Base-by-base conservation (phyloP, 139 green algal species). In the Micractinium sp. region DNA sequence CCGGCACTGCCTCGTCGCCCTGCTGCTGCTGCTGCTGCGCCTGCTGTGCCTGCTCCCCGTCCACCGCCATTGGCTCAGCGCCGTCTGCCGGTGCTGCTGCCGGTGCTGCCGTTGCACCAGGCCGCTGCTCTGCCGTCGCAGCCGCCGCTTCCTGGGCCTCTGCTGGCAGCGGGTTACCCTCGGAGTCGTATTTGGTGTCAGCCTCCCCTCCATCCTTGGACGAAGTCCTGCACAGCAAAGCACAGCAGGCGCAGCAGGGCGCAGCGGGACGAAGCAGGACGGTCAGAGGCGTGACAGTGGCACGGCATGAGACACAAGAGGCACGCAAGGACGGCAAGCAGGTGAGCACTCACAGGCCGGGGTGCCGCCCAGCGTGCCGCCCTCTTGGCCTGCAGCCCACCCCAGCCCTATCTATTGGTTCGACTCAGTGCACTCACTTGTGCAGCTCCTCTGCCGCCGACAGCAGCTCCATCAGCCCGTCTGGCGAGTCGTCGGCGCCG, bases 391-490 rank as follows among this genome's bases (percentile, higher is more conserved):
- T n/a, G n/a, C n/a, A n/a, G n/a, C n/a, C n/a, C n/a, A n/a, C n/a
- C n/a, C n/a, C n/a, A n/a, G n/a, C n/a, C n/a, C n/a, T n/a, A n/a
- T n/a, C n/a, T n/a, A n/a, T n/a, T n/a, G n/a, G n/a, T n/a, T n/a
- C n/a, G n/a, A n/a, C n/a, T n/a, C n/a, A n/a, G n/a, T 56, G 47
- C 20, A 13, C 89, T 53, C 36, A 87, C 82, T 78, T 85, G 89
- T 74, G 36, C 35, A 92, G 82, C 74, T 93, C 82, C 82, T 93
- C 90, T 29, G 90, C 90, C 0, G 90, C 90, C 9, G 25, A 78
- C 16, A 91, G 87, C 25, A 93, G 82, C 81, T 91, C 87, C 81
- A 93, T 93, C 1, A 93, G 74, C 4, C 90, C 81, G 35, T 90
- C 90, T 7, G 53, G 33, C 0, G 53, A 47, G 27, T 85, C 74